A percentile compares a stretch with the other conserved stretches of the same genome.
Conservation (phyloP, 2,329 filamentous ascomycete species). For the Tolypocladium capitatum region DNA sequence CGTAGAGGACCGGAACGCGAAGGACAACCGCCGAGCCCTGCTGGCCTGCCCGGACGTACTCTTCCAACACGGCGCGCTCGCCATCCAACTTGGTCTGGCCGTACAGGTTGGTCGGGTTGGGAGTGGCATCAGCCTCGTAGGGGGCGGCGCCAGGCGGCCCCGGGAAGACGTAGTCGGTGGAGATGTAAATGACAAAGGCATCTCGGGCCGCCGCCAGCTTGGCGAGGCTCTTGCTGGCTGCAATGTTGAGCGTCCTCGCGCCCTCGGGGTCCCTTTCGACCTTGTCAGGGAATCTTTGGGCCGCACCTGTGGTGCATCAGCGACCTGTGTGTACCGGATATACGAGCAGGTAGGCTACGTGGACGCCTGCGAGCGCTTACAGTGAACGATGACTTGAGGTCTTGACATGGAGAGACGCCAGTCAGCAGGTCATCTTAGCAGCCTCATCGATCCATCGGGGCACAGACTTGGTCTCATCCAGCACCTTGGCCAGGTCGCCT, state of each 20-base stretch:
- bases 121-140: slow-evolving; percentile 51
- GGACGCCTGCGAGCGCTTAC: slow-evolving; percentile 31
- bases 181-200: slow-evolving; percentile 62
- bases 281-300: slow-evolving; percentile 77
- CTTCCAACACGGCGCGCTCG: slow-evolving; percentile 51
- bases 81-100: slow-evolving; percentile 49
- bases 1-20: slow-evolving; percentile 75
- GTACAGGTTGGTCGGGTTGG: slow-evolving; percentile 65
- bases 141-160: slow-evolving; percentile 69
- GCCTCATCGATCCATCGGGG: not conserved
- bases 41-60: slow-evolving; percentile 34
- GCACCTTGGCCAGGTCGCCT: slow-evolving; percentile 31
- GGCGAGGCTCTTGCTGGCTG: slow-evolving; percentile 55
- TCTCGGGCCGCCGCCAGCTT: slow-evolving; percentile 47
- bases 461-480: slow-evolving; percentile 43
- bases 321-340: not conserved
- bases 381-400: slow-evolving; percentile 69
- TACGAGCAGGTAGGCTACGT: no score
- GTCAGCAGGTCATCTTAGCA: not conserved
- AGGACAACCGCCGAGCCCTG: slow-evolving; percentile 53
- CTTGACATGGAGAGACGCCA: slow-evolving; percentile 25
- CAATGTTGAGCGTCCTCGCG: slow-evolving; percentile 61
- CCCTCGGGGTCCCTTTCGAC: slow-evolving; percentile 68
- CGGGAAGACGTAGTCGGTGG: slow-evolving; percentile 70
- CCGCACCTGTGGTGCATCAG: slow-evolving; percentile 46